Percentiles rank a stretch among this genome's conserved stretches.
Evolutionary conservation across 2,329 filamentous ascomycete genomes (phyloP).

Genomic region (Diaporthe sp.): DNA sequence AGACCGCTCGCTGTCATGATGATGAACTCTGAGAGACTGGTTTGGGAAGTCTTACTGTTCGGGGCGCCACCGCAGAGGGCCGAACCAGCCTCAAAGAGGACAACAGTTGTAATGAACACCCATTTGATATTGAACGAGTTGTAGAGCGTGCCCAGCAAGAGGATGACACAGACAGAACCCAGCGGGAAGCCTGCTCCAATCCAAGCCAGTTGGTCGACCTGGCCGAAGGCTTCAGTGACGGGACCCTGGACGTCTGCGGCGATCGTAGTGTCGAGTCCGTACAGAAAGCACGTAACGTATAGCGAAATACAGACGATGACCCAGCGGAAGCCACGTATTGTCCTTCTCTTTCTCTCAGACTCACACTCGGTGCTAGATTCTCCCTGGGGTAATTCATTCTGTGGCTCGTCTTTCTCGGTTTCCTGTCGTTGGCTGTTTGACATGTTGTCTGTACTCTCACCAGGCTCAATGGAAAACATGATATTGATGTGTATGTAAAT

Average conservation of each 20-base stretch:
- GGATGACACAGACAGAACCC: constrained; percentile 50
- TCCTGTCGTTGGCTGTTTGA: not conserved
- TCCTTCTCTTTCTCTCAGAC: not conserved
- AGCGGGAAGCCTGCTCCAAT: constrained; percentile 53
- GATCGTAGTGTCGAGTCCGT: constrained; percentile 47
- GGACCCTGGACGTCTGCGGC: constrained; percentile 59
- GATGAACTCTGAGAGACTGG: not conserved
- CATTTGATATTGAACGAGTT: constrained; percentile 58
- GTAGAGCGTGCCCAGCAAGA: constrained; percentile 52
- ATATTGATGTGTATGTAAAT: not conserved
- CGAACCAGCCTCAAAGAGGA: constrained; percentile 43
- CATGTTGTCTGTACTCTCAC: not conserved
- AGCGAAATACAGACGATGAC: constrained; percentile 21
- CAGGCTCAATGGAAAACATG: not conserved
- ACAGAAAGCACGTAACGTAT: constrained; percentile 29
- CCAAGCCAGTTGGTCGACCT: constrained; percentile 55
- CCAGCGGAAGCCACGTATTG: not conserved
- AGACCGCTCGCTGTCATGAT: too few species aligned
- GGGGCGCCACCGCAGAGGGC: constrained; percentile 55
- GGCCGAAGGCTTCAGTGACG: constrained; percentile 51
- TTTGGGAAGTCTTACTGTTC: constrained; percentile 39
- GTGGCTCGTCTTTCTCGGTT: not conserved
- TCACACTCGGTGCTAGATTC: not conserved
- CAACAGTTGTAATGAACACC: constrained; percentile 44
- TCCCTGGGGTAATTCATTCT: not conserved